Evolutionary conservation across 345 rosid genomes (phyloP).

Genomic region (Pelargonium nanum): DNA sequence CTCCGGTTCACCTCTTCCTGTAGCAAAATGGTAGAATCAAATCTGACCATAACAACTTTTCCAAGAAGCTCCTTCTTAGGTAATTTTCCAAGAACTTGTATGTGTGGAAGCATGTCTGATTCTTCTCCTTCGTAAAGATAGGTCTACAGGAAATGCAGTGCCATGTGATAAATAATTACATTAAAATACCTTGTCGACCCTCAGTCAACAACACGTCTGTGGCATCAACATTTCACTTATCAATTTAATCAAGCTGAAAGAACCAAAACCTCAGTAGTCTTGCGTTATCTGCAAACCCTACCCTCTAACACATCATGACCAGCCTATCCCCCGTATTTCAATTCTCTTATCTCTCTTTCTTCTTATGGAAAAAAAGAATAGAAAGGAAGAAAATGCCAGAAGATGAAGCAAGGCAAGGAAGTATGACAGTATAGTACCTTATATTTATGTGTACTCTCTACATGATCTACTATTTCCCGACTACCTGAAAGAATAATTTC

Average conservation of each 20-base stretch:
- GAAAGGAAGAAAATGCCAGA: not conserved
- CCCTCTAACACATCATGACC: not conserved
- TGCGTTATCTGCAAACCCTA: not conserved
- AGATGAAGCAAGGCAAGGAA: not conserved
- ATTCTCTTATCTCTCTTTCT: not conserved
- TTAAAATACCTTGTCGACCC: not conserved
- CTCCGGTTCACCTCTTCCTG: slow-evolving; percentile 23
- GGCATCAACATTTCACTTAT: no score
- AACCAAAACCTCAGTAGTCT: no score
- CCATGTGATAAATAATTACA: slow-evolving; percentile 1
- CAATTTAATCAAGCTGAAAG: no score
- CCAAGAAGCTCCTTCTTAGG: slow-evolving; percentile 38
- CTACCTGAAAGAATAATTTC: not conserved
- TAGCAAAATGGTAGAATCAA: slow-evolving; percentile 42
- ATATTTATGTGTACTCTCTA: slow-evolving; percentile 12
- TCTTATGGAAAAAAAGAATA: not conserved
- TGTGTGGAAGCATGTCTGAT: slow-evolving; percentile 29
- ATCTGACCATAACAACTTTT: slow-evolving; percentile 64
- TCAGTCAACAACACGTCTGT: not conserved
- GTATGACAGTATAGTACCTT: slow-evolving; percentile 17
- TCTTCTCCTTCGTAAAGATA: slow-evolving; percentile 18
- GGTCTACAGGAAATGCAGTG: slow-evolving; percentile 22
- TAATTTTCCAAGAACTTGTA: slow-evolving; percentile 49
- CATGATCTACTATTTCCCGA: slow-evolving; percentile 6
- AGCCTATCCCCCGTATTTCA: not conserved